Evolutionary conservation across 352 stramenopile genomes (phyloP), one percentile per base, ranked within the genome.

Genomic region (Phytophthora gonapodyides): DNA sequence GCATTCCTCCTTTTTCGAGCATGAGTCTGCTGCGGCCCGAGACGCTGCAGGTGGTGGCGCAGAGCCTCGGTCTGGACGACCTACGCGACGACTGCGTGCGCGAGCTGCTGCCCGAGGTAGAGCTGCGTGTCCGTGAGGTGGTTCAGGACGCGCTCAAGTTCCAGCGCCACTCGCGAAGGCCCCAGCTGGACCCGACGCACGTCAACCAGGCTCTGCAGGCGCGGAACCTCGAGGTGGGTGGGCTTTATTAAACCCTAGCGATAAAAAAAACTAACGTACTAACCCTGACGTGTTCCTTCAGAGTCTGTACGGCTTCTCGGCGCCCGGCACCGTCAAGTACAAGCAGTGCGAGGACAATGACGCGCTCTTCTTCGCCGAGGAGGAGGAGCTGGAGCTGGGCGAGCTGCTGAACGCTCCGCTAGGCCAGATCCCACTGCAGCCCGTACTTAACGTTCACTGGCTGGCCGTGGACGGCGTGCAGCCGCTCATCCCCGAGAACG

Each of bases 131-230:
- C 64, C 86, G 86, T 15, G 79, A 93, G 70, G 63, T 95, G 44
- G 76, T 95, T 13, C 86, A 95, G 72, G 84, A 95, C 50, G 84
- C 86, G 55, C 80, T 93, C 53, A 93, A 95, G 75, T 95, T 93
- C 58, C 79, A 87, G 57, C 70, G 65, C 30, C 86, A 95, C 67
- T 80, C 82, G 30, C 86, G 84, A 54, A 75, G 80, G 17, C 48
- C 74, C 12, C 64, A 76, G 61, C 67, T 95, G 57, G 72, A 81
- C 49, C 75, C 84, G 16, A 53, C 69, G 15, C 79, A 95, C 67
- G 74, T 93, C 24, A 93, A 95, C 67, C 82, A 91, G 59, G 86
- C 86, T 37, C 75, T 95, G 11, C 75, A 84, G 38, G 64, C 81
- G 46, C 81, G 84, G 44, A 86, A 92, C 52, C 49, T 91, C 42